Evolutionary conservation across 2,329 filamentous ascomycete species (phyloP).

Genomic region (Cercospora berteroae): DNA sequence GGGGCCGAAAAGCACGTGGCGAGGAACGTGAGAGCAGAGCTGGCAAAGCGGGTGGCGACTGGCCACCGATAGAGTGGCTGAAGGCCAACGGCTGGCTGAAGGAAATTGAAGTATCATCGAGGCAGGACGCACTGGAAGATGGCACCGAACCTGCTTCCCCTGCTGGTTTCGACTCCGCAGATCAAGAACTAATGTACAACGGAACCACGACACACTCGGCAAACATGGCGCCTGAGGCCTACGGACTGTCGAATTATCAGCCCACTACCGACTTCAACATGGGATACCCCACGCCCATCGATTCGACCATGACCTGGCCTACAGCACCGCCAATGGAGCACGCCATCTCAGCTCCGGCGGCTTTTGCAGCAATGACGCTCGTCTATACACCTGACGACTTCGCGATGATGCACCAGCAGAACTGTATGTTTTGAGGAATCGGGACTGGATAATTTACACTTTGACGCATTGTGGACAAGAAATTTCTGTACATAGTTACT

Average conservation of each 20-base stretch:
- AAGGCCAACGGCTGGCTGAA: conserved; percentile 58
- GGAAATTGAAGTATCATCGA: conserved; percentile 49
- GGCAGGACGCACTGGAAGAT: conserved; percentile 5
- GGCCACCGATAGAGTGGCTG: conserved; percentile 59
- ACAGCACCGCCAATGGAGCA: conserved; percentile 25
- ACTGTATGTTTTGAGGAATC: background rate
- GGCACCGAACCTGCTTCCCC: conserved; percentile 1
- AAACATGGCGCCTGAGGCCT: conserved; percentile 9
- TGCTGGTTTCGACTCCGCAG: background rate
- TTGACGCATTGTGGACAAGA: background rate
- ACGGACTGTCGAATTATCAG: conserved; percentile 4
- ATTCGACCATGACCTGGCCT: conserved; percentile 9
- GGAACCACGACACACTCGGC: background rate
- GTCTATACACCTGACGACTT: conserved; percentile 7
- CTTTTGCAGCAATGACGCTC: conserved; percentile 13
- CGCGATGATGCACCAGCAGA: background rate
- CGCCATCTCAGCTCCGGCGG: conserved; percentile 22
- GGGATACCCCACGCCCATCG: conserved; percentile 27
- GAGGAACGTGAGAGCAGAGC: conserved; percentile 55
- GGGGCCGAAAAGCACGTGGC: conserved; percentile 56
- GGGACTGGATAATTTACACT: background rate
- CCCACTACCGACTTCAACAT: conserved; percentile 21
- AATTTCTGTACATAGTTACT: background rate
- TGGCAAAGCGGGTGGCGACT: conserved; percentile 60
- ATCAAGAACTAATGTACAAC: background rate